Percentiles rank a stretch among this genome's conserved stretches.
Conservation (phyloP, 371 early-diverging fungal species). For the Batrachochytrium dendrobatidis region DNA sequence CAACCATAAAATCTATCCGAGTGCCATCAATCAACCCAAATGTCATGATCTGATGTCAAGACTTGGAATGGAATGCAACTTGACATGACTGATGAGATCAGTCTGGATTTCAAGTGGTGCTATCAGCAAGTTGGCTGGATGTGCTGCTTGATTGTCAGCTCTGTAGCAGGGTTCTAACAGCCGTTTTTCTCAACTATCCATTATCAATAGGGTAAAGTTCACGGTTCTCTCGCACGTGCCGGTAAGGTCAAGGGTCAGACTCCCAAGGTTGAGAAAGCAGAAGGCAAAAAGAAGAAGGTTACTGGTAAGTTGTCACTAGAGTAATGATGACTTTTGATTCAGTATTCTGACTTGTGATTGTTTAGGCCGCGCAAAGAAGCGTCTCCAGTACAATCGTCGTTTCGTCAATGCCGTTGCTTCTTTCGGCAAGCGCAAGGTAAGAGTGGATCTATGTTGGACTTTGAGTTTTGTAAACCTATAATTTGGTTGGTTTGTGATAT, state of each 20-base stretch:
- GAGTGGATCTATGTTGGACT: not conserved
- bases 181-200: too few relatives aligned
- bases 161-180: too few relatives aligned
- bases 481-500: too few relatives aligned
- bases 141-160: too few relatives aligned
- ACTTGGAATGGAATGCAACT: too few relatives aligned
- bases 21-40: too few relatives aligned
- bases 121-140: too few relatives aligned
- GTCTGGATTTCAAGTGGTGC: too few relatives aligned
- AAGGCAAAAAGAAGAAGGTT: slow-evolving; percentile 90
- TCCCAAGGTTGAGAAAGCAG: slow-evolving; percentile 98
- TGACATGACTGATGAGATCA: too few relatives aligned
- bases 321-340: not conserved
- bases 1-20: too few relatives aligned
- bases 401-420: slow-evolving; percentile 87
- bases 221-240: slow-evolving; percentile 99
- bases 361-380: slow-evolving; percentile 95
- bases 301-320: slow-evolving; percentile 45
- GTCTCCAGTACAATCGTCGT: slow-evolving; percentile 95
- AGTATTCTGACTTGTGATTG: not conserved
- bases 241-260: slow-evolving; percentile 99
- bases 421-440: slow-evolving; percentile 82
- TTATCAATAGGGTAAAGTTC: slow-evolving; percentile 93
- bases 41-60: too few relatives aligned
- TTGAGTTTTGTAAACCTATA: not conserved